phyloP scores from a whole-genome alignment of 768 basidiomycete species.

The Porphyrellus cyaneotinctus region DNA sequence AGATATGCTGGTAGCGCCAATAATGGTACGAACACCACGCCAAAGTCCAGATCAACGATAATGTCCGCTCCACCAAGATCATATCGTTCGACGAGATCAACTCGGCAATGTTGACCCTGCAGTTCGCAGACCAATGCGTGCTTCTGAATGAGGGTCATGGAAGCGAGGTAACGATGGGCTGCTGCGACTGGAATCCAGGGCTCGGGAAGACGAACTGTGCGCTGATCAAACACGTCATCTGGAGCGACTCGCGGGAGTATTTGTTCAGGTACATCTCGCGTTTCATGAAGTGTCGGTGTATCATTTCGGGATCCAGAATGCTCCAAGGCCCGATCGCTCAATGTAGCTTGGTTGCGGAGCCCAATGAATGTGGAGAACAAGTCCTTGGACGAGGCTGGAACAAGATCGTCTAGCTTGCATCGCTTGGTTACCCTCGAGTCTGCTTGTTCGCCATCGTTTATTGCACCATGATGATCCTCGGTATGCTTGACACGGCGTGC shows the following conservation, averaged over 20 bases:
- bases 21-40: conserved; percentile 48
- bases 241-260: conserved; percentile 31
- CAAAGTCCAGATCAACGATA: conserved; percentile 59
- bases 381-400: conserved; percentile 24
- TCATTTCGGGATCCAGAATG: conserved; percentile 13
- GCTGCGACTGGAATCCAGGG: conserved; percentile 29
- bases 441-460: background rate
- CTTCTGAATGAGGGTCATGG: conserved; percentile 65
- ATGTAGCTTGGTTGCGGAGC: conserved; percentile 21
- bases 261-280: conserved; percentile 8
- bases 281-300: conserved; percentile 4
- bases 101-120: conserved; percentile 37
- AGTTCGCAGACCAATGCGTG: conserved; percentile 55
- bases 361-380: conserved; percentile 24
- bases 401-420: conserved; percentile 22
- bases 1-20: conserved; percentile 47
- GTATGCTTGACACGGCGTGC: background rate
- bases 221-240: conserved; percentile 37
- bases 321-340: conserved; percentile 2
- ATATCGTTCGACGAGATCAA: conserved; percentile 65
- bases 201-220: conserved; percentile 44
- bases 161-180: conserved; percentile 64
- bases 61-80: conserved; percentile 58
- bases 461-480: background rate
- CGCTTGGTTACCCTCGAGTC: conserved; percentile 16